phyloP scores from a whole-genome alignment of 768 basidiomycete species.

The Leccinum ochraceum region DNA sequence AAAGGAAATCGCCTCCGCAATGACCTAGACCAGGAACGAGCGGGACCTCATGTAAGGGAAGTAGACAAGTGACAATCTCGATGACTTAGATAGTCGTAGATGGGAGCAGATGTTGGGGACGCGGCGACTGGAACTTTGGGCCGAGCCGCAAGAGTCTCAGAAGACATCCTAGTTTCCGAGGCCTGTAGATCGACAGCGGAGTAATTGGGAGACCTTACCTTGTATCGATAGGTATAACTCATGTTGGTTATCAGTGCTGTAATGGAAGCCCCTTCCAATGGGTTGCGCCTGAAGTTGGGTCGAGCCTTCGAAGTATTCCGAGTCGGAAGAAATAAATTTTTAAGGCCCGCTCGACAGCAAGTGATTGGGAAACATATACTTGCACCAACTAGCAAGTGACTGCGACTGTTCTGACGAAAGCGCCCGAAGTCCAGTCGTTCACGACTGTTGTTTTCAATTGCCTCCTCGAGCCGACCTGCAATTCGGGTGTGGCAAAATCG shows the following conservation, averaged over 20 bases:
- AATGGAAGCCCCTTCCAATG: neutral
- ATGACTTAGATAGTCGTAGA: neutral
- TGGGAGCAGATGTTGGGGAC: neutral
- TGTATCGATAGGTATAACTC: neutral
- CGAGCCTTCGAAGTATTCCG: no score
- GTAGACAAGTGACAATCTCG: neutral
- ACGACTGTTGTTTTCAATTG: no score
- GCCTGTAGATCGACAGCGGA: neutral
- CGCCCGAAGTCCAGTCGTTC: no score
- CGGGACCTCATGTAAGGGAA: neutral
- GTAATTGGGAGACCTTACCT: neutral
- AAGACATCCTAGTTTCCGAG: neutral
- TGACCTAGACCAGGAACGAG: neutral
- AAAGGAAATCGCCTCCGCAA: neutral
- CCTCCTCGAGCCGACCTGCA: no score
- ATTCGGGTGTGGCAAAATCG: no score
- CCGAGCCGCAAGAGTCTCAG: neutral
- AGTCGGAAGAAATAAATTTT: neutral
- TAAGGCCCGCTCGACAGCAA: neutral
- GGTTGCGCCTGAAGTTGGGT: neutral
- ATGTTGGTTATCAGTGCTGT: no score
- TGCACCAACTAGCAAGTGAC: no score
- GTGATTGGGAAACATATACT: no score
- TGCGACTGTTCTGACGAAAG: no score
- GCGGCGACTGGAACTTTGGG: neutral